Percentiles rank a stretch among this genome's conserved stretches.
Evolutionary conservation across 805 yeast genomes (phyloP).

Genomic region (Kluyveromyces aestuarii): DNA sequence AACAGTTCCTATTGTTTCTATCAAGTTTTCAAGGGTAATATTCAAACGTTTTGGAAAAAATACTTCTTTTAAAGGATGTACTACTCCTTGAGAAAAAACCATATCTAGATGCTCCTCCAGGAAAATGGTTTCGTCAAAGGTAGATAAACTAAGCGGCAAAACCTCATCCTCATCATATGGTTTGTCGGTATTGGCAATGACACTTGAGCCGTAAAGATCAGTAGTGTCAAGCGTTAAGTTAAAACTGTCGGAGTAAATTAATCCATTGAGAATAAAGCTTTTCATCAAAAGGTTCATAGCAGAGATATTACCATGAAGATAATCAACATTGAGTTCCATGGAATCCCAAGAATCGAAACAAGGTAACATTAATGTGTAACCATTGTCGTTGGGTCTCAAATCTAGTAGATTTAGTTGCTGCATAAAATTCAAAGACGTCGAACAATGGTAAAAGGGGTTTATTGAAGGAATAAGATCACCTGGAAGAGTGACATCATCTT

Average conservation of each 20-base stretch:
- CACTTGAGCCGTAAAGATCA: slow-evolving; percentile 24
- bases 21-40: slow-evolving; percentile 46
- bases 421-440: slow-evolving; percentile 54
- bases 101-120: slow-evolving; percentile 46
- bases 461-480: slow-evolving; percentile 53
- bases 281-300: slow-evolving; percentile 45
- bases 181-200: slow-evolving; percentile 11
- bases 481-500: slow-evolving; percentile 56
- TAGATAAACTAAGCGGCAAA: slow-evolving; percentile 9
- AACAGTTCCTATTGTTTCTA: slow-evolving; percentile 42
- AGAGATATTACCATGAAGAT: slow-evolving; percentile 43
- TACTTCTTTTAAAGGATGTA: slow-evolving; percentile 55
- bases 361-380: slow-evolving; percentile 75
- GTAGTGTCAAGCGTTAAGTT: slow-evolving; percentile 20
- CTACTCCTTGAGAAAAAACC: slow-evolving; percentile 75
- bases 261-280: slow-evolving; percentile 50
- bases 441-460: slow-evolving; percentile 53
- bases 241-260: slow-evolving; percentile 57
- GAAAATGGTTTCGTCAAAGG: slow-evolving; percentile 15
- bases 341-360: slow-evolving; percentile 64
- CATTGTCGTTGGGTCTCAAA: slow-evolving; percentile 43
- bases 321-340: slow-evolving; percentile 50
- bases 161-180: slow-evolving; percentile 3
- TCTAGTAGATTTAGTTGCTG: slow-evolving; percentile 43
- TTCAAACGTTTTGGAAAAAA: slow-evolving; percentile 47